Base-by-base conservation (phyloP, 805 yeast species). In the Ogataea minuta region DNA sequence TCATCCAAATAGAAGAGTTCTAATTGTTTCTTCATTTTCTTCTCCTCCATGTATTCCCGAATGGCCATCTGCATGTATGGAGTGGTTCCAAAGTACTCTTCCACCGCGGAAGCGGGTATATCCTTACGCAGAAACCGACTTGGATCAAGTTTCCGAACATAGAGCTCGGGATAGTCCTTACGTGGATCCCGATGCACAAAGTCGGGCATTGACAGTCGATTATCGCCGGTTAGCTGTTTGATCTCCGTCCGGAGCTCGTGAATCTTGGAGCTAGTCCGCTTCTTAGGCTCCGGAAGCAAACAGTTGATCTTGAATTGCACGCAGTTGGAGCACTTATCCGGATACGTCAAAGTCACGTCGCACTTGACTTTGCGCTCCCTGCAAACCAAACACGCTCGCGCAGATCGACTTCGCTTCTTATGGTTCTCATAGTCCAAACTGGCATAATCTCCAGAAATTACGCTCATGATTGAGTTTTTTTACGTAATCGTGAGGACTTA, bases 321-420 rank as follows among this genome's bases (percentile, higher is more conserved):
- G 56, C 91, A 83, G 58, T 83, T 83, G 15, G 89, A 74, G 52
- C 85, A 79, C 34, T 46, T 49, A 2, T 36, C 43, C 0, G 84
- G 84, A 53, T 68, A 67, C 39, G 66, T 72, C 23, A 59, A 57
- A 10, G 69, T 82, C 9, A 83, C 85, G 54, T 81, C 87, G 62
- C 95, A 84, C 24, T 89, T 73, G n/a, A 84, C 93, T 52, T 84
- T 84, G 24, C 93, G 67, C 6, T 81, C 73, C 39, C 87, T 79
- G 54, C 93, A 85, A n/a, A 84, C 83, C 28, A 76, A 72, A 55
- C 93, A 84, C 2, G 90, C 91, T 32, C 86, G 62, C 7, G 84
- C 66, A 0, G 88, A 84, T 36, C 90, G 64, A 33, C 84, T 74
- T 46, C 79, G 53, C 24, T 43, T 51, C 69, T 75, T 35, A 26